phyloP scores from a whole-genome alignment of 768 basidiomycete species.

The Mycena maculata region DNA sequence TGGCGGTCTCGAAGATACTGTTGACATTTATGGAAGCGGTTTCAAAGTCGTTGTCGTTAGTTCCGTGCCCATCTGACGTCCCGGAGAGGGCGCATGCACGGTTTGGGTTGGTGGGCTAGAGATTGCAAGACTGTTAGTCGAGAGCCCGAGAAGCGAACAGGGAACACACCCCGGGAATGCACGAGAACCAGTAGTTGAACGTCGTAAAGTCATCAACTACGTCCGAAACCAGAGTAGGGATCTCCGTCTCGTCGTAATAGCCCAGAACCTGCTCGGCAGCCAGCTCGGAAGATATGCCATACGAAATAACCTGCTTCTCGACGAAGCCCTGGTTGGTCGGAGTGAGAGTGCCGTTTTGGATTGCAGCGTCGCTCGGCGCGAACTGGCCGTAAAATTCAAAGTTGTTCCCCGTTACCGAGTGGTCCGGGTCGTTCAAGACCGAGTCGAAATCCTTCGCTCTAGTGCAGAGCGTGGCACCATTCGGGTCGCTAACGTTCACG shows the following conservation, averaged over 20 bases:
- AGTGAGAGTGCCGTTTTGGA: constrained; percentile 26
- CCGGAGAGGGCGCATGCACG: constrained; percentile 43
- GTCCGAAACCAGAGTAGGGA: constrained; percentile 39
- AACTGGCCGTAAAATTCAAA: constrained; percentile 42
- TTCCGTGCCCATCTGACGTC: constrained; percentile 44
- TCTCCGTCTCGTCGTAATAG: constrained; percentile 37
- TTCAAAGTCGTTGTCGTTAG: constrained; percentile 40
- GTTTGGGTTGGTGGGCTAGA: constrained; percentile 46
- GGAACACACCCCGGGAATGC: constrained; percentile 23
- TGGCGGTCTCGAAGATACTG: constrained; percentile 45
- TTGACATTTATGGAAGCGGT: constrained; percentile 30
- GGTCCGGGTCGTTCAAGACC: constrained; percentile 40
- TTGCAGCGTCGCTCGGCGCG: constrained; percentile 34
- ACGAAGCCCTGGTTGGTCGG: constrained; percentile 41
- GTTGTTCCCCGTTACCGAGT: constrained; percentile 40
- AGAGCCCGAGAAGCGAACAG: not conserved
- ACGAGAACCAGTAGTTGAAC: constrained; percentile 47
- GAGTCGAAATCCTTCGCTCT: constrained; percentile 36
- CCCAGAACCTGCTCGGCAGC: constrained; percentile 42
- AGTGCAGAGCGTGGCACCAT: constrained; percentile 37
- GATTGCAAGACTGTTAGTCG: not conserved
- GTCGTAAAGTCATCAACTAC: constrained; percentile 41
- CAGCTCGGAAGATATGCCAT: constrained; percentile 30
- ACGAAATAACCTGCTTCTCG: constrained; percentile 38
- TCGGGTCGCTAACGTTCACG: constrained; percentile 32